Evolutionary conservation across 192 early-diverging fungal genomes (phyloP), one percentile per base, ranked within the genome.

Genomic region (Entomortierella chlamydospora): DNA sequence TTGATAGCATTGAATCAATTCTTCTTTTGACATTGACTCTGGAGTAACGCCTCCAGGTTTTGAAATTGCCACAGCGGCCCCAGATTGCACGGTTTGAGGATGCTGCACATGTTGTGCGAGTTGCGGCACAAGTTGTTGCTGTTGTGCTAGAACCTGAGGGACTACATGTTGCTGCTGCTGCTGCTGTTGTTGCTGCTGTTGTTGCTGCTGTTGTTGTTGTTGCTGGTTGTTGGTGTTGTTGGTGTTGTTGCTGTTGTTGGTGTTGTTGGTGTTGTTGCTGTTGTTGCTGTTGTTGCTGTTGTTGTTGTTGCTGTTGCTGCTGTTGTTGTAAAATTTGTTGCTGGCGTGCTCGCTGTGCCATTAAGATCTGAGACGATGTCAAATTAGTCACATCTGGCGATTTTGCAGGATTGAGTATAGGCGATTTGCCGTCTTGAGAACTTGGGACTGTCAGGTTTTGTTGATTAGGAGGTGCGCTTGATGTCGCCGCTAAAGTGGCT

Each of bases 21-120:
- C 73, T 15, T 77, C 73, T 50, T 62, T 77, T 1, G 60, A 49
- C 58, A 77, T 22, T 2, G 43, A n/a, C 31, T 77, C 73, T 12
- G 63, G 22, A 5, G 20, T 13, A 52, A 53, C 53, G 1, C 20
- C 31, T 17, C 23, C 33, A 2, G 58, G 17, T 25, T 39, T 43
- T 4, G 68, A 23, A 1, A 17, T 11, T 7, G 25, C 25, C 13
- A 25, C 42, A 20, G 54, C 33, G 37, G 57, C 8, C 7, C 34
- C 41, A 26, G 22, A 1, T 34, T 31, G 18, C 5, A 13, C 26
- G 1, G 42, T 12, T 31, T 45, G 45, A 29, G 57, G 17, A 6
- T 33, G 8, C 15, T 29, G 18, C 31, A 26, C 25, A 29, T 50
- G 34, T 54, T 23, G 26, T 28, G 23, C 50, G 6, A 10, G 23